Conservation (phyloP, 495 filamentous ascomycete species). For the Annulohypoxylon maeteangense region DNA sequence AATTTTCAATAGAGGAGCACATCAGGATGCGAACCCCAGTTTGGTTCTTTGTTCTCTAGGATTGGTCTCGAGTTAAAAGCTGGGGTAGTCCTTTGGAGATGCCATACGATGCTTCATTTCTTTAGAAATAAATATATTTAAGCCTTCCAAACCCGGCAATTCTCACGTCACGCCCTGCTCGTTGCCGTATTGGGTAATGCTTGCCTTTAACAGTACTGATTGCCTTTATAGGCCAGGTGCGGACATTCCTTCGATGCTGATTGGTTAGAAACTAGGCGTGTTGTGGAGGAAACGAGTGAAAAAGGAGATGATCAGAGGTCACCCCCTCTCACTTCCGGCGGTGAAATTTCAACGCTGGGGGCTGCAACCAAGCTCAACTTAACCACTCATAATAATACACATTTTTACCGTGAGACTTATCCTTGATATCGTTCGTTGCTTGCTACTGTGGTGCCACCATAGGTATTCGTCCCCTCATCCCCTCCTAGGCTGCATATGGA, state of each 20-base stretch:
- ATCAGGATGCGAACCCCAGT: slow-evolving; percentile 8
- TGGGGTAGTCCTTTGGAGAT: slow-evolving; percentile 1
- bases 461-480: background rate
- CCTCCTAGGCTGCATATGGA: background rate
- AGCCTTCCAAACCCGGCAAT: slow-evolving; percentile 9
- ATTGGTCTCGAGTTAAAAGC: background rate
- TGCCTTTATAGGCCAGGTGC: background rate
- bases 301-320: slow-evolving; percentile 15
- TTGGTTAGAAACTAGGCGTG: background rate
- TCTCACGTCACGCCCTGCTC: background rate
- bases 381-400: slow-evolving; percentile 22
- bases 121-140: background rate
- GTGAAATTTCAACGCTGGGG: slow-evolving; percentile 13
- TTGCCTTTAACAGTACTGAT: slow-evolving; percentile 10
- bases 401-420: background rate
- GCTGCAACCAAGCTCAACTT: slow-evolving; percentile 20
- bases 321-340: slow-evolving; percentile 4
- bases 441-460: slow-evolving; percentile 11
- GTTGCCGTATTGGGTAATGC: slow-evolving; percentile 1
- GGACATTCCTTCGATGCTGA: slow-evolving; percentile 5
- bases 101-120: slow-evolving; percentile 5
- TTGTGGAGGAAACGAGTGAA: background rate
- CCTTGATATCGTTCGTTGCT: background rate
- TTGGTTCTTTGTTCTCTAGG: background rate
- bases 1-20: background rate